Percentiles rank a stretch among this genome's conserved stretches.
Conservation (phyloP, 495 filamentous ascomycete species). For the Podospora anserina region DNA sequence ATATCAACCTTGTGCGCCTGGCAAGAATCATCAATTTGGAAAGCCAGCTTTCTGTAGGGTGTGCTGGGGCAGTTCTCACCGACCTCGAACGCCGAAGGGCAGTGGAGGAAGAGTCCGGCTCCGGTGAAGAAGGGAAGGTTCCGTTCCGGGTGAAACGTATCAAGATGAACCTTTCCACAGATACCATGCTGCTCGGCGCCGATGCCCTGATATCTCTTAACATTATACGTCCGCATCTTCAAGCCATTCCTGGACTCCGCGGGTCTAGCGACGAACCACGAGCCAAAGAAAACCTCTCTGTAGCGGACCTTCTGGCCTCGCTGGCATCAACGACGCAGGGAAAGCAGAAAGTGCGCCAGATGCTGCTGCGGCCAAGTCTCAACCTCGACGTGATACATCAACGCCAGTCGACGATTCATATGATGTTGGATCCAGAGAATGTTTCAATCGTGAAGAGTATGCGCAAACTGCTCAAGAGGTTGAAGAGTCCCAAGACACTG, state of each 20-base stretch:
- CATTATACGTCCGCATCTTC: slow-evolving; percentile 77
- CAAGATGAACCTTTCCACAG: slow-evolving; percentile 73
- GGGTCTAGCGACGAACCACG: slow-evolving; percentile 55
- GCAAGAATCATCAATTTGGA: slow-evolving; percentile 74
- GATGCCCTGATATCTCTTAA: slow-evolving; percentile 82
- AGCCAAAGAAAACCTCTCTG: slow-evolving; percentile 83
- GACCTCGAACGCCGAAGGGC: slow-evolving; percentile 72
- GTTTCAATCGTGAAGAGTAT: slow-evolving; percentile 52
- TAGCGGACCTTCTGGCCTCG: slow-evolving; percentile 78
- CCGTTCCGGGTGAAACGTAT: slow-evolving; percentile 61
- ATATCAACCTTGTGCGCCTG: slow-evolving; percentile 68
- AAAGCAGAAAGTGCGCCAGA: slow-evolving; percentile 68
- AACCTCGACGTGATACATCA: slow-evolving; percentile 66
- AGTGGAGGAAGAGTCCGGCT: slow-evolving; percentile 52
- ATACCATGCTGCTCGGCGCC: slow-evolving; percentile 80
- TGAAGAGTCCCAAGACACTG: slow-evolving; percentile 74
- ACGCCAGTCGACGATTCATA: slow-evolving; percentile 64
- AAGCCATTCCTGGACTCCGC: slow-evolving; percentile 78
- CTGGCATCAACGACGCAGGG: slow-evolving; percentile 82
- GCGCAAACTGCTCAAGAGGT: slow-evolving; percentile 60
- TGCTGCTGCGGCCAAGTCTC: slow-evolving; percentile 78
- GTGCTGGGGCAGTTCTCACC: slow-evolving; percentile 77
- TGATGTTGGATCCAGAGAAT: slow-evolving; percentile 72
- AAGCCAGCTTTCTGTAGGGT: slow-evolving; percentile 62
- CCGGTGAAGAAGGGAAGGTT: slow-evolving; percentile 46